Evolutionary conservation across 352 stramenopile species (phyloP), one percentile per base, ranked within the genome.

Genomic region (Globisporangium cylindrosporum): DNA sequence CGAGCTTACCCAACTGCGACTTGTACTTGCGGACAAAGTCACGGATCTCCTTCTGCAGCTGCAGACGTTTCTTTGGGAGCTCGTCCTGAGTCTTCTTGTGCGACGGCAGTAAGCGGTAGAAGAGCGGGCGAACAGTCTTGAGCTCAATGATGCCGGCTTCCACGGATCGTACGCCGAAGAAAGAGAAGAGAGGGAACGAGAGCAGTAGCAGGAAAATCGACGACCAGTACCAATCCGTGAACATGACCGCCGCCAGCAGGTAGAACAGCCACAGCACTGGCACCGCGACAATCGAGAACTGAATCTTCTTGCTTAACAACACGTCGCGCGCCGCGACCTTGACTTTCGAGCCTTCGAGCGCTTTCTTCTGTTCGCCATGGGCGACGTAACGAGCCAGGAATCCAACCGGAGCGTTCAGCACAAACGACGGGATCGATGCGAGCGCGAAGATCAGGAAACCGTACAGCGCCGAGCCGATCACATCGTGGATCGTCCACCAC

Each of bases 261-360:
- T 98, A 98, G 43, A 91, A 76, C 64, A 97, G 64, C 81, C 91
- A 96, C 9, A 98, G 79, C 62, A 85, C 67, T 12, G 92, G 92
- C 59, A 98, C 90, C 0, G 94, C 86, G 38, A 98, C 79, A 36
- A 97, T 95, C 41, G 89, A 97, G 55, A 97, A 94, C 62, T 94
- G 80, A 64, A 98, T 97, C 77, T 98, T 98, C 77, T 98, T 97
- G 73, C 86, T 97, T 24, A 97, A 65, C 54, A 98, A 62, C 4
- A 98, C 93, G 62, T 98, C 94, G 20, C 86, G 84, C 34, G 81
- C 94, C 24, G 84, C 78, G 46, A 98, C 86, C 69, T 98, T 98
- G 60, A 98, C 94, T 62, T 92, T 96, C 58, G 90, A 98, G 9
- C 88, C 86, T 24, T 86, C 86, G 0, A 96, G 76, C 25, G 88